Evolutionary conservation across 73 alveolate genomes (phyloP), one percentile per base, ranked within the genome.

Genomic region (Stentor coeruleus): DNA sequence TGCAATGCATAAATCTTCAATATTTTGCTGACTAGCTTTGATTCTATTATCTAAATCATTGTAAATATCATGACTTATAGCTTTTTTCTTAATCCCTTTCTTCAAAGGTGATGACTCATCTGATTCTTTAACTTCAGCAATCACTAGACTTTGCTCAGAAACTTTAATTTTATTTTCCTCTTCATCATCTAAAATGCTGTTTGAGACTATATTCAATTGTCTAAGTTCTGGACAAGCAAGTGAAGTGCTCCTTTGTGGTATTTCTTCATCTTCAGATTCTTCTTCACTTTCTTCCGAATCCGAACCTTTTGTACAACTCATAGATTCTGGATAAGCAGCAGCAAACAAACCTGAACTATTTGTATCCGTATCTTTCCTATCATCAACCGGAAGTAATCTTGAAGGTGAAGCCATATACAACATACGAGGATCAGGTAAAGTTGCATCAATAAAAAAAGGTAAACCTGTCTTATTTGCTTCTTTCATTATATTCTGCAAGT

Each of bases 371-470:
- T 66, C 39, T 20, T 66, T 66, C 33, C 79, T 66, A 20, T 20
- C n/a, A 20, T 66, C 79, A 20, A 66, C 1, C 2, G 36, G 1
- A 28, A 28, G 49, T 15, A 66, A 11, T 66, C 79, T 66, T 40
- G 33, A 20, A 20, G 79, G 79, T 20, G 79, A 66, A 31, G 79
- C 79, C 79, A 66, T 66, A 33, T 66, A 66, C n/a, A 66, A 31
- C 79, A 66, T 66, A 20, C 79, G n/a, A 20, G 79, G 79, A 2
- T 66, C 79, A 11, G 79, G 79, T 33, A 66, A 31, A 33, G 79
- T 66, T 1, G 79, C 26, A 40, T 66, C 79, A 31, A 66, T 66
- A 33, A 66, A 66, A 20, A 66, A 33, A 0, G 1, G 79, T 1
- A 66, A 15, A 15, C 39, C 39, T 20, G 39, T 26, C 33, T 66